These are phyloP conservation scores for Nepenthes mirabilis DNA, from an alignment of 148 eudicot genomes.

Conservation along the genomic window DNA sequence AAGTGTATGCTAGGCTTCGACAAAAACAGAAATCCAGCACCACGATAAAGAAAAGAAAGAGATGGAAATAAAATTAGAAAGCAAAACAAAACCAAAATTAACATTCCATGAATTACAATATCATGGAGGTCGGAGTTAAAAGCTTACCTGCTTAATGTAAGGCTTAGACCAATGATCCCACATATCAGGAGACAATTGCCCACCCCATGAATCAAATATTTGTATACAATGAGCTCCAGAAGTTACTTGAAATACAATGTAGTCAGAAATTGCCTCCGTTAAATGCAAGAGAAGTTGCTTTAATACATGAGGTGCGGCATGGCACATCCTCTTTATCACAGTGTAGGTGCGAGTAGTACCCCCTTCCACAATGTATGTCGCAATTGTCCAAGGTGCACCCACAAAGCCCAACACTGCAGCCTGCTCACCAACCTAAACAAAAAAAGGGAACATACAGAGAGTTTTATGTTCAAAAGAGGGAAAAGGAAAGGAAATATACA, in stretches of 20 bases:
- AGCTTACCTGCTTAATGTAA: slow-evolving; percentile 66
- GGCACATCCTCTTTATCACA: slow-evolving; percentile 92
- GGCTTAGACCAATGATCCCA: slow-evolving; percentile 98
- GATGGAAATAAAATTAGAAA: too few species aligned
- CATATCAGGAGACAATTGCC: slow-evolving; percentile 84
- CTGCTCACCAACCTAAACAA: slow-evolving; percentile 56
- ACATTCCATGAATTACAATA: too few species aligned
- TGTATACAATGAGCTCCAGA: slow-evolving; percentile 94
- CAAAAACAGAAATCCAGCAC: too few species aligned
- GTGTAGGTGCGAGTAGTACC: slow-evolving; percentile 93
- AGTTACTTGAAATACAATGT: slow-evolving; percentile 67
- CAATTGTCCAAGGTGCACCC: slow-evolving; percentile 99
- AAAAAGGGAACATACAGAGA: neutral
- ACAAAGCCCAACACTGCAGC: slow-evolving; percentile 97
- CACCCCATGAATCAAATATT: slow-evolving; percentile 98
- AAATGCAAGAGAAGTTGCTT: slow-evolving; percentile 69
- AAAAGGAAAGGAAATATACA: neutral
- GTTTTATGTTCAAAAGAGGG: neutral
- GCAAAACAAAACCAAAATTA: too few species aligned
- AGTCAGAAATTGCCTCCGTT: slow-evolving; percentile 73
- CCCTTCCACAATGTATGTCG: slow-evolving; percentile 93
- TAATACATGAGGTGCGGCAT: slow-evolving; percentile 66
- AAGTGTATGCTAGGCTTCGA: too few species aligned
- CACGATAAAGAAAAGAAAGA: too few species aligned
- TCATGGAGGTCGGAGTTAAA: neutral